Evolutionary conservation across 768 basidiomycete species (phyloP), one percentile per base, ranked within the genome.

Genomic region (Pisolithus marmoratus): DNA sequence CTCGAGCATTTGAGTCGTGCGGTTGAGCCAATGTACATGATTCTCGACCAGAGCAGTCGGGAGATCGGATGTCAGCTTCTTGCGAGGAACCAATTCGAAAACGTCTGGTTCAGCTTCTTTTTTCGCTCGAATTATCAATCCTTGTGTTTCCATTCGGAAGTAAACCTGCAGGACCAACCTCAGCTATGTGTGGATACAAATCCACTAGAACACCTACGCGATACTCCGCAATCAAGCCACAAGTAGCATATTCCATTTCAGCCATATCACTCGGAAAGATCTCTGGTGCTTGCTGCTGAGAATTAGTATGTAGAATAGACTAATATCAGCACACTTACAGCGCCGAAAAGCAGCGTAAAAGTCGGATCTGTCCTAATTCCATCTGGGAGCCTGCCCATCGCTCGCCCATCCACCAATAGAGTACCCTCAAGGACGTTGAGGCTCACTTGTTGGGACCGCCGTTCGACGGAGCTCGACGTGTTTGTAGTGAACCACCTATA

Each of bases 1-100:
- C 46, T 69, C 69, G 11, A 70, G 48, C 34, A 41, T n/a, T 8
- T 48, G 49, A 0, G 55, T 61, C 12, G 54, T 41, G 4, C 69
- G 38, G 19, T 70, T 55, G 14, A 72, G 36, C 70, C 70, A 72
- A 45, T 69, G 70, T 22, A 43, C 58, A 24, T 64, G 56, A 1
- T 48, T 58, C 11, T 50, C 34, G 1, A 72, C 52, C 26, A 71
- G 34, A 0, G 56, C 49, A 0, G 17, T 44, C 0, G 70, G 70
- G 9, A 71, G 12, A 51, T 72, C 70, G 2, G 51, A 55, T 2
- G 8, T 15, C 6, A 70, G 34, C 38, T 44, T 58, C 8, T 57
- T 44, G 4, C 48, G 58, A 12, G 69, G 64, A 34, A 70, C 53
- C 17, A 69, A 54, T 38, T 68, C 52, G 1, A 64, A 37, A 12